A percentile compares a stretch with the other conserved stretches of the same genome.
These are phyloP conservation scores for Capsicum baccatum DNA, from an alignment of 257 asterid species.

Conservation along the genomic window DNA sequence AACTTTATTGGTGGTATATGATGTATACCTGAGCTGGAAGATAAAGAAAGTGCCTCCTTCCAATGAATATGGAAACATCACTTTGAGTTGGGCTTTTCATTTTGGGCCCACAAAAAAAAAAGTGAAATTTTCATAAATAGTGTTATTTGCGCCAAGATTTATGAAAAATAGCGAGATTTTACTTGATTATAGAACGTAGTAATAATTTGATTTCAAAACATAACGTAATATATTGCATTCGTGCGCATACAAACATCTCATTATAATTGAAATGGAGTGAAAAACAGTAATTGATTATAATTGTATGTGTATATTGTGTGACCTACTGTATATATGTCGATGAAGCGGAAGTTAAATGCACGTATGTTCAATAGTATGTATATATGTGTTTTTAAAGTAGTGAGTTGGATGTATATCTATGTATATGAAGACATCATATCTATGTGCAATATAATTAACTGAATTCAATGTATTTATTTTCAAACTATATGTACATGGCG, in stretches of 20 bases:
- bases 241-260: too few species aligned
- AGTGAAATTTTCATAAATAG: background rate
- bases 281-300: too few species aligned
- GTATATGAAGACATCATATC: background rate
- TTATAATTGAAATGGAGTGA: too few species aligned
- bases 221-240: too few species aligned
- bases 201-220: too few species aligned
- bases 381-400: too few species aligned
- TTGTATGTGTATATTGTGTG: background rate
- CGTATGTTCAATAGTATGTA: too few species aligned
- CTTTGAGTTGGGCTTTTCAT: background rate
- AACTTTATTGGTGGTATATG: slow-evolving; percentile 5
- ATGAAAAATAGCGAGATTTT: background rate
- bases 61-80: slow-evolving; percentile 8
- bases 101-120: slow-evolving; percentile 10
- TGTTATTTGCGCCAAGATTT: background rate
- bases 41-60: background rate
- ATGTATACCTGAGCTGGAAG: slow-evolving; percentile 28
- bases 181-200: background rate
- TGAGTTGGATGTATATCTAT: too few species aligned
- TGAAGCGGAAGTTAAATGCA: background rate
- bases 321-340: background rate
- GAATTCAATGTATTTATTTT: background rate
- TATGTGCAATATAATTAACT: background rate
- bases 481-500: too few species aligned